These are phyloP conservation scores for Backusella macrospora DNA, from an alignment of 192 early-diverging fungal genomes.

Conservation along the genomic window DNA sequence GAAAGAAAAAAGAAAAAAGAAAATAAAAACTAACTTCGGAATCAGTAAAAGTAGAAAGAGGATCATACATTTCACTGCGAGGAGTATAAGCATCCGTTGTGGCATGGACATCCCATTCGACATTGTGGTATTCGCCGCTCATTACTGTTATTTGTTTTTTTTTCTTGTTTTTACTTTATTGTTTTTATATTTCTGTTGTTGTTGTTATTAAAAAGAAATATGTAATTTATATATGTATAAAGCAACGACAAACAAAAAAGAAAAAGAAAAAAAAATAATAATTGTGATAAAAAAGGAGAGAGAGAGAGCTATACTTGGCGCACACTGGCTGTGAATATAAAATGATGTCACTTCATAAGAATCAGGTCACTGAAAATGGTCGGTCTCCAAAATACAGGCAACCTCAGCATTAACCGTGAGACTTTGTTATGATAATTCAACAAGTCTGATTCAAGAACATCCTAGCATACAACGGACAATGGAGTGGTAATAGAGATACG, in stretches of 20 bases:
- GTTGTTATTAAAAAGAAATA: not conserved
- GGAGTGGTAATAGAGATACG: too few relatives aligned
- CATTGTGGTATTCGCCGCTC: slow-evolving; percentile 27
- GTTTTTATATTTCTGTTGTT: not conserved
- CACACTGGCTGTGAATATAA: too few relatives aligned
- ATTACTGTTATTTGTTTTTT: slow-evolving; percentile 18
- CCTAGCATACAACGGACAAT: too few relatives aligned
- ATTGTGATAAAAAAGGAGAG: too few relatives aligned
- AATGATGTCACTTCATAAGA: too few relatives aligned
- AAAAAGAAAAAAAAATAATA: not conserved
- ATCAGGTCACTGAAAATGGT: too few relatives aligned
- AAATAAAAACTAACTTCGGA: slow-evolving; percentile 23
- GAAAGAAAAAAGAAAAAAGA: too few relatives aligned
- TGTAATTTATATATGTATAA: not conserved
- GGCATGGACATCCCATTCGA: slow-evolving; percentile 34
- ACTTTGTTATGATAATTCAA: too few relatives aligned
- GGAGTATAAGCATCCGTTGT: slow-evolving; percentile 28
- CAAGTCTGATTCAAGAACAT: too few relatives aligned
- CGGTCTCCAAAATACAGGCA: too few relatives aligned
- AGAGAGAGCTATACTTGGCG: too few relatives aligned
- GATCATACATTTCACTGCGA: slow-evolving; percentile 14
- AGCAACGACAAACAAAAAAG: slow-evolving; percentile 9
- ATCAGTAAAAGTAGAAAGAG: slow-evolving; percentile 17
- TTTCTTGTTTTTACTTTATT: not conserved
- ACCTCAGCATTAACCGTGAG: too few relatives aligned